Conservation (phyloP, 208 protist species). For the Acanthamoeba castellanii region DNA sequence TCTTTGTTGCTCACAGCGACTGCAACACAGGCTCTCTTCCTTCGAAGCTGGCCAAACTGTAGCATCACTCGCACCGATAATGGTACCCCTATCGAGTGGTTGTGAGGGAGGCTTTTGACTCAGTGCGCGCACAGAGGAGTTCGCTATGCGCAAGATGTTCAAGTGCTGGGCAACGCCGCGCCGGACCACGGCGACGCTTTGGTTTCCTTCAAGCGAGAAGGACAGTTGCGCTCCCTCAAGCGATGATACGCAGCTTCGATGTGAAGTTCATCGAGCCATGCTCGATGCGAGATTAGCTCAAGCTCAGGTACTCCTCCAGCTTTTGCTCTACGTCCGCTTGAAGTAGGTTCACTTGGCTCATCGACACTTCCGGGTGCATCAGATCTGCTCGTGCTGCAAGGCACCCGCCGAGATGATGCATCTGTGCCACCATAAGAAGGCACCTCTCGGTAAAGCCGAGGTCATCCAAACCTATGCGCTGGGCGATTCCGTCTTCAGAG, state of each 20-base stretch:
- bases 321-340: background rate
- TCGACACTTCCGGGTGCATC: too few species aligned
- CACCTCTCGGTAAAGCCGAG: background rate
- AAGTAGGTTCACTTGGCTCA: too few species aligned
- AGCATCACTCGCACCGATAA: background rate
- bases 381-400: background rate
- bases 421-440: background rate
- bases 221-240: background rate
- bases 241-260: background rate
- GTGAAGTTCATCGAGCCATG: background rate
- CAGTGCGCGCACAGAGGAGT: background rate
- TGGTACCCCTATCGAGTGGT: background rate
- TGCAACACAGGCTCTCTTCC: background rate
- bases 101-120: background rate
- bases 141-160: background rate
- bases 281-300: background rate
- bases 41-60: constrained; percentile 28
- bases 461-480: background rate
- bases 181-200: background rate
- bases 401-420: background rate
- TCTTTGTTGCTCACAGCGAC: background rate
- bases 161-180: background rate
- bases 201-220: background rate
- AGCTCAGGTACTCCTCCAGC: background rate
- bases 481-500: background rate